Evolutionary conservation across 257 asterid genomes (phyloP).

Genomic region (Avicennia marina): DNA sequence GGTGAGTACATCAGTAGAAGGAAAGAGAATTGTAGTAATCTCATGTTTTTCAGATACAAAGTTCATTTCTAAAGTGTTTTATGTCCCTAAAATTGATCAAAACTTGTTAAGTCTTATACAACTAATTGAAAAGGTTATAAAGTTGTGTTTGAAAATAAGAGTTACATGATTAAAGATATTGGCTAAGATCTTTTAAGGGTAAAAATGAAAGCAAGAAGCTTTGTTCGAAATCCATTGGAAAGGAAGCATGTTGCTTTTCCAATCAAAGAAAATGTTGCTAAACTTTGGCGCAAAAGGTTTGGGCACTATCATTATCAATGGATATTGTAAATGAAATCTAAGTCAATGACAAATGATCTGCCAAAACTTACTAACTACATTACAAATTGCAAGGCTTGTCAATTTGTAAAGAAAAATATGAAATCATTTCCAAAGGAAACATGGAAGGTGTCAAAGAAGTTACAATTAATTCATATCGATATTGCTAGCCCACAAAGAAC

Average conservation of each 20-base stretch:
- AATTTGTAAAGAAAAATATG: slow-evolving; percentile 9
- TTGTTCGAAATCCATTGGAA: slow-evolving; percentile 3
- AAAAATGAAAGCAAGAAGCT: slow-evolving; percentile 5
- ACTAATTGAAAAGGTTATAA: too few species aligned
- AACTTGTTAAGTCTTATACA: too few species aligned
- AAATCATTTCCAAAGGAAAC: slow-evolving; percentile 3
- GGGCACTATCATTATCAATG: slow-evolving; percentile 5
- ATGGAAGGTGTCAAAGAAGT: not conserved
- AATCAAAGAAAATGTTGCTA: too few species aligned
- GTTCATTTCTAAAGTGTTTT: too few species aligned
- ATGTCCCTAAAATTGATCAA: too few species aligned
- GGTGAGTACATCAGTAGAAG: too few species aligned
- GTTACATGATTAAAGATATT: not conserved
- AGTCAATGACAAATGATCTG: too few species aligned
- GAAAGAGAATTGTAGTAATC: too few species aligned
- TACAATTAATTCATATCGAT: slow-evolving; percentile 1
- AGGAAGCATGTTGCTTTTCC: not conserved
- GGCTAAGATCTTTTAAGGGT: not conserved
- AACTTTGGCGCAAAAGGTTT: slow-evolving; percentile 3
- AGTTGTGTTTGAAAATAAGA: too few species aligned
- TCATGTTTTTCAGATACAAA: too few species aligned
- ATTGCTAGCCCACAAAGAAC: not conserved
- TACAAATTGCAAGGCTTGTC: slow-evolving; percentile 11
- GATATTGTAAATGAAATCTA: too few species aligned
- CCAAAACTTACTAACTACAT: too few species aligned